Evolutionary conservation across 2,329 filamentous ascomycete genomes (phyloP).

Genomic region (Alternaria consortialis): DNA sequence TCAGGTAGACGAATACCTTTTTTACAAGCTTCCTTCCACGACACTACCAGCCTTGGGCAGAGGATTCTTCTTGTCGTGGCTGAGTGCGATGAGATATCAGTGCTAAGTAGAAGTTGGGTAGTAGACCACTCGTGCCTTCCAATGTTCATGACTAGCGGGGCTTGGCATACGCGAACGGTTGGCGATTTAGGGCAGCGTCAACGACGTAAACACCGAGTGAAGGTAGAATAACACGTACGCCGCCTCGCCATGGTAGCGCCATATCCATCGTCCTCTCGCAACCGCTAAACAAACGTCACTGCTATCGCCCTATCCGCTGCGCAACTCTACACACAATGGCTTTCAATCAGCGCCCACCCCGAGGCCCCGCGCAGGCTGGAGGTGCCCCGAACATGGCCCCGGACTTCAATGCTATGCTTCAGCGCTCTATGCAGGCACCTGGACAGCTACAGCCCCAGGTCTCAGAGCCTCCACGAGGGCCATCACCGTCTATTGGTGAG

Average conservation of each 20-base stretch:
- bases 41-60: not conserved
- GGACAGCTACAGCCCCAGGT: slow-evolving; percentile 31
- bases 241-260: slow-evolving; percentile 45
- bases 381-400: slow-evolving; percentile 40
- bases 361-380: slow-evolving; percentile 42
- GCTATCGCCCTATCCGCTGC: slow-evolving; percentile 10
- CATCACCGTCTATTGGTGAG: slow-evolving; percentile 40
- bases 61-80: not conserved
- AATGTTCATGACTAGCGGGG: slow-evolving; percentile 16
- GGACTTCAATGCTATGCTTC: slow-evolving; percentile 50
- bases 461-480: slow-evolving; percentile 35
- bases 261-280: slow-evolving; percentile 25
- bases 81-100: not conserved
- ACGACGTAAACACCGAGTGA: slow-evolving; percentile 23
- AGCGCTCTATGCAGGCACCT: slow-evolving; percentile 47
- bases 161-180: slow-evolving; percentile 24
- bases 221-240: slow-evolving; percentile 26
- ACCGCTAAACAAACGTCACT: slow-evolving; percentile 28
- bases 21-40: not conserved
- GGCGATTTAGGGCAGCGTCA: slow-evolving; percentile 27
- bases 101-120: not conserved
- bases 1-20: not conserved
- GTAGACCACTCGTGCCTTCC: not conserved
- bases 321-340: slow-evolving; percentile 31
- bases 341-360: slow-evolving; percentile 40